These are phyloP conservation scores for Lachnellula suecica DNA, from an alignment of 2,329 filamentous ascomycete species.

Conservation along the genomic window DNA sequence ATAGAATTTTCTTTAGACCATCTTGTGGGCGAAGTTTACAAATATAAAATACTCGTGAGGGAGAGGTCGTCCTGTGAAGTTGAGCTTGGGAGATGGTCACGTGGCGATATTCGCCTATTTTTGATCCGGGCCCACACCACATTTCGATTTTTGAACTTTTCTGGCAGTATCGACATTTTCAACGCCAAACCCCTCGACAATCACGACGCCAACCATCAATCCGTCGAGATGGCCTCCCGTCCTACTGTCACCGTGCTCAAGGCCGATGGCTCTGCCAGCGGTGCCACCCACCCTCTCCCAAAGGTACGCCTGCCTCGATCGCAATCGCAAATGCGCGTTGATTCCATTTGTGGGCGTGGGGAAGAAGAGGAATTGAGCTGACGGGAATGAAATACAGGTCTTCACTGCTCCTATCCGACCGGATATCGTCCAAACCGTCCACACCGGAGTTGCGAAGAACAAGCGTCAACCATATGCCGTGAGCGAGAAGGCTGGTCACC, in stretches of 20 bases:
- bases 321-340: not conserved
- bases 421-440: constrained; percentile 94
- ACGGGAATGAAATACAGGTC: constrained; percentile 50
- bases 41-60: no score
- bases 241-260: constrained; percentile 97
- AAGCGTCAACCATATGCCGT: constrained; percentile 99
- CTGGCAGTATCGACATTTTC: constrained; percentile 3
- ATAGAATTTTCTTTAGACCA: no score
- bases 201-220: constrained; percentile 26
- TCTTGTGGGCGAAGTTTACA: no score
- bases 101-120: no score
- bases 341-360: constrained; percentile 1
- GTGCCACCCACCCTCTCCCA: constrained; percentile 87
- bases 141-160: no score
- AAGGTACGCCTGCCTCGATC: constrained; percentile 43
- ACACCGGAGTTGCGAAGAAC: constrained; percentile 99
- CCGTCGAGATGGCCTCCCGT: constrained; percentile 75
- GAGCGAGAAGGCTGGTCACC: constrained; percentile 99
- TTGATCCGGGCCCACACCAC: no score
- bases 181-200: constrained; percentile 26
- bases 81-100: no score
- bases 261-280: constrained; percentile 91
- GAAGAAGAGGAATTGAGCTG: constrained; percentile 19
- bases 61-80: no score
- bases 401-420: constrained; percentile 97